Evolutionary conservation across 1,284 basidiomycete genomes (phyloP), one percentile per base, ranked within the genome.

Genomic region (Mycena citricolor): DNA sequence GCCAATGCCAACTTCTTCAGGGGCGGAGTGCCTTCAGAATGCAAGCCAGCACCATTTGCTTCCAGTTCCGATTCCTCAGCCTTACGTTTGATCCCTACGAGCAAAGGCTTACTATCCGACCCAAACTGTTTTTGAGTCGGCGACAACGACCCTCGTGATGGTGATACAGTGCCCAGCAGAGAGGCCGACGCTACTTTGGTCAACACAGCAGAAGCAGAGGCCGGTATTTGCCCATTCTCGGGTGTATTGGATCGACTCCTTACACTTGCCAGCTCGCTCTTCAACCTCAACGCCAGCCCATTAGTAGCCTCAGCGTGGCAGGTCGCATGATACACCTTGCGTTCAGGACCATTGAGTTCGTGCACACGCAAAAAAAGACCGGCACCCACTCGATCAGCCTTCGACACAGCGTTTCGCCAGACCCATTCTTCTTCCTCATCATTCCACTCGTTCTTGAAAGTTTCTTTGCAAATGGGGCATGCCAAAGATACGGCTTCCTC

Each of bases 341-440:
- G 6, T 43, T 12, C 8, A 29, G 35, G 43, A 49, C 7, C 42
- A 46, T 39, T 37, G 25, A 54, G 44, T 39, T 20, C 13, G 29
- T 11, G 29, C 14, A 47, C 25, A 14, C 30, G 37, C 31, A 25
- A 12, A 22, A 41, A 30, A 40, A 34, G 25, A 21, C 47, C 32
- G 36, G 33, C 31, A 71, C 87, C 51, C 65, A 92, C 91, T 70
- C 77, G 79, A 43, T 86, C 86, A 51, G 94, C 88, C 45, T 86
- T 83, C 61, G 77, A 79, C 19, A 94, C 73, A 0, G 94, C 93
- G 61, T 99, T 97, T 58, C 78, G 79, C 92, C 94, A 99, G 14
- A 98, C 87, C 94, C 95, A 99, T 57, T 98, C 97, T 69, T 99
- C 97, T 52, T 97, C 94, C 43, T 97, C 94, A 62, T 99, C 94